A percentile compares a stretch with the other conserved stretches of the same genome.
Conservation (phyloP, 345 rosid species). For the Citrus unshiu region DNA sequence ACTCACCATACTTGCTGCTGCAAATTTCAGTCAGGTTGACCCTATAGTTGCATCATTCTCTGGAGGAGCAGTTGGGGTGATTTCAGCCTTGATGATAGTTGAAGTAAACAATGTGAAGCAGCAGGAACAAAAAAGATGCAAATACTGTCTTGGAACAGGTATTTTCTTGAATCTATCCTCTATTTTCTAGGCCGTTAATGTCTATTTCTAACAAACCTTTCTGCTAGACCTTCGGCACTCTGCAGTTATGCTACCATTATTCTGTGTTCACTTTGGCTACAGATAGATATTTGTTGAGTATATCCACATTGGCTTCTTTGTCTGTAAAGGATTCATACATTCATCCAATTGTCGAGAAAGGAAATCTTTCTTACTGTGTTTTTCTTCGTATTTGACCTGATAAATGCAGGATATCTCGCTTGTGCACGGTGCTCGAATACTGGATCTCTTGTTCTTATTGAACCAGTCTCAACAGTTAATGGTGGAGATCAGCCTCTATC, state of each 20-base stretch:
- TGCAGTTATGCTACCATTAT: too few species aligned
- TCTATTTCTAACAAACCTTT: not conserved
- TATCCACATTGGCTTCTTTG: not conserved
- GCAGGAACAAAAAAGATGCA: conserved; percentile 96
- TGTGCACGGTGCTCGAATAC: conserved; percentile 94
- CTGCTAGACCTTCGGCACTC: not conserved
- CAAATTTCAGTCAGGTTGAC: conserved; percentile 73
- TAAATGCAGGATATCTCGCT: conserved; percentile 81
- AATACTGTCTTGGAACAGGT: conserved; percentile 98
- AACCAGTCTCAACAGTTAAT: conserved; percentile 59
- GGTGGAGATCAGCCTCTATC: conserved; percentile 49
- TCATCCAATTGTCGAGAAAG: not conserved
- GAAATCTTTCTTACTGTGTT: not conserved
- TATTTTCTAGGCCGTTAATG: not conserved
- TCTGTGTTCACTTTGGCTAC: not conserved
- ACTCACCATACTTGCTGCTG: conserved; percentile 5
- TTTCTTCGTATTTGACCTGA: not conserved
- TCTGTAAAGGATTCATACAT: not conserved
- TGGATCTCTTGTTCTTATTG: conserved; percentile 65
- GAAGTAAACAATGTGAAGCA: conserved; percentile 95
- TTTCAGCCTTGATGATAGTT: conserved; percentile 94
- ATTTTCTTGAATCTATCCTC: not conserved
- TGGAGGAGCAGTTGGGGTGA: conserved; percentile 98
- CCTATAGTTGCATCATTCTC: conserved; percentile 98
- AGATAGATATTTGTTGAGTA: not conserved